A percentile compares a stretch with the other conserved stretches of the same genome.
Conservation (phyloP, 371 early-diverging fungal genomes). For the Paramicrosporidium saccamoebae region DNA sequence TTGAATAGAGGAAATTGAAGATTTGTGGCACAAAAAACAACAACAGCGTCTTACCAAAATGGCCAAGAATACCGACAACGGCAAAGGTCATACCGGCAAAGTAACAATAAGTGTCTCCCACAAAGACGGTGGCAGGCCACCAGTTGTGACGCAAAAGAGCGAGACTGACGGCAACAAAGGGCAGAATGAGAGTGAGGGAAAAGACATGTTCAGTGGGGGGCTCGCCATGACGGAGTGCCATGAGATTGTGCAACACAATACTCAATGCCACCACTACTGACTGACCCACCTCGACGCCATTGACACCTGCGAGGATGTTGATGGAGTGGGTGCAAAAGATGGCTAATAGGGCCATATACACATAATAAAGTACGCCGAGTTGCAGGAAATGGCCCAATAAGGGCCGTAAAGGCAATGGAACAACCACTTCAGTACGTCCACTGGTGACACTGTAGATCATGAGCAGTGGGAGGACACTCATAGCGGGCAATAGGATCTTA, state of each 20-base stretch:
- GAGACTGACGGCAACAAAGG: constrained; percentile 46
- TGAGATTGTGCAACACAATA: constrained; percentile 33
- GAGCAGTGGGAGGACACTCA: constrained; percentile 70
- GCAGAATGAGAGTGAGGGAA: constrained; percentile 55
- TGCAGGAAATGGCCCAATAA: constrained; percentile 31
- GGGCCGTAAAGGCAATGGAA: constrained; percentile 41
- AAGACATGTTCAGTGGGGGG: constrained; percentile 29
- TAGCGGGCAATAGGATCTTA: constrained; percentile 70
- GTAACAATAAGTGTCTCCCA: constrained; percentile 90
- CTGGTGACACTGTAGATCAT: constrained; percentile 67
- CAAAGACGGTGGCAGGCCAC: constrained; percentile 70
- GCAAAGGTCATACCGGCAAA: constrained; percentile 95
- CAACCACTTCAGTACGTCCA: constrained; percentile 49
- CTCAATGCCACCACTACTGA: constrained; percentile 56
- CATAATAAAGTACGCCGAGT: constrained; percentile 63
- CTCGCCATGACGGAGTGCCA: constrained; percentile 15
- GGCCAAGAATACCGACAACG: constrained; percentile 68
- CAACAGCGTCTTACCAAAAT: constrained; percentile 66
- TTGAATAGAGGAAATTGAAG: constrained; percentile 75
- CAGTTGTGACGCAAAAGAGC: constrained; percentile 53
- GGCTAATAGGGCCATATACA: constrained; percentile 49
- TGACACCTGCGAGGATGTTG: constrained; percentile 92
- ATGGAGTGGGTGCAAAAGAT: constrained; percentile 89
- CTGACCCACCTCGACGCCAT: constrained; percentile 88
- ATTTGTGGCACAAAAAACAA: constrained; percentile 80